Percentiles rank a stretch among this genome's conserved stretches.
Evolutionary conservation across 305 asterid genomes (phyloP).

Genomic region (Plantago lanceolata): DNA sequence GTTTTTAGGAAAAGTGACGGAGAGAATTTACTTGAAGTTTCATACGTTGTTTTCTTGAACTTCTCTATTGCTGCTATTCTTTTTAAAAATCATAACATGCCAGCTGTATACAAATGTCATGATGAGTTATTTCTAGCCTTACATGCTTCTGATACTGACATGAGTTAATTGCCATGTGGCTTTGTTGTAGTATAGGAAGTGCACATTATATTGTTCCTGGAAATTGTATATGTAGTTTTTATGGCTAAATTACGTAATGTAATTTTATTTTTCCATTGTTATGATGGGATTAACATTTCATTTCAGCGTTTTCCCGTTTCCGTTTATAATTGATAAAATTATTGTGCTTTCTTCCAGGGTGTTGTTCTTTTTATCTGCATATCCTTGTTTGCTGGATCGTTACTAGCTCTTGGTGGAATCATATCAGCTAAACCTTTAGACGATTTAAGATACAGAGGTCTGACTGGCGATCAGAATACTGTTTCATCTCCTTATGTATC

Average conservation of each 20-base stretch:
- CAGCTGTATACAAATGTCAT: no score
- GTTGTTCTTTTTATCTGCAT: slow-evolving; percentile 66
- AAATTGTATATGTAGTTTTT: no score
- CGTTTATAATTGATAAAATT: slow-evolving; percentile 7
- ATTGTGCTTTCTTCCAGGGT: slow-evolving; percentile 51
- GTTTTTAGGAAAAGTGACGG: no score
- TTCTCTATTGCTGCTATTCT: no score
- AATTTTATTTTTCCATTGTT: not conserved
- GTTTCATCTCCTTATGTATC: slow-evolving; percentile 92
- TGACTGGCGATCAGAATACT: slow-evolving; percentile 60
- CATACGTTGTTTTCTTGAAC: no score
- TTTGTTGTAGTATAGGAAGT: no score
- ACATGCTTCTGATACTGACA: no score
- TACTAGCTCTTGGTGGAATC: slow-evolving; percentile 89
- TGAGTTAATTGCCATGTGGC: no score
- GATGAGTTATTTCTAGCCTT: no score
- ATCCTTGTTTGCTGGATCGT: slow-evolving; percentile 77
- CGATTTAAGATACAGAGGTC: slow-evolving; percentile 74
- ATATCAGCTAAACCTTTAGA: slow-evolving; percentile 95
- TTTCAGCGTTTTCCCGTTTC: not conserved
- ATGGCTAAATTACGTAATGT: not conserved
- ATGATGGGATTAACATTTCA: slow-evolving; percentile 6
- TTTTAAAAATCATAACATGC: no score
- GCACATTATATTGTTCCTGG: no score
- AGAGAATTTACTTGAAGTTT: no score